Conservation (phyloP, 306 rosid genomes). For the Gleditsia sinensis region DNA sequence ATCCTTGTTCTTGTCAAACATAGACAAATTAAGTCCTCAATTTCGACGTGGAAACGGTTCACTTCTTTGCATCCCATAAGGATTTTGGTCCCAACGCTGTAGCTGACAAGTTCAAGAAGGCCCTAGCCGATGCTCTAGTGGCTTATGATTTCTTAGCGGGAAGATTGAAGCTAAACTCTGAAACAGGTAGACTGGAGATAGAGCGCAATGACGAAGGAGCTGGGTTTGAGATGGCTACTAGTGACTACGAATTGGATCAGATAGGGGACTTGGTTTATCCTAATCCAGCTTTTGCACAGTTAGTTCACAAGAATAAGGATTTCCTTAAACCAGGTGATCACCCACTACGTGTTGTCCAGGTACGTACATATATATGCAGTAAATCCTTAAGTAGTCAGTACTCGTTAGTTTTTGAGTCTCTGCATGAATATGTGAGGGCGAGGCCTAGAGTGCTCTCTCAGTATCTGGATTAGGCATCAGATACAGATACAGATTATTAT, state of each 20-base stretch:
- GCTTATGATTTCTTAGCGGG: slow-evolving; percentile 65
- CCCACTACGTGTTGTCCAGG: slow-evolving; percentile 68
- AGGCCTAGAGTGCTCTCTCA: no score
- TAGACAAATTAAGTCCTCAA: slow-evolving; percentile 73
- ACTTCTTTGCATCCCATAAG: slow-evolving; percentile 51
- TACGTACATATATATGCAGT: slow-evolving; percentile 34
- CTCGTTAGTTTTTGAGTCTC: no score
- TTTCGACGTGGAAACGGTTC: slow-evolving; percentile 64
- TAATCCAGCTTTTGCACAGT: slow-evolving; percentile 65
- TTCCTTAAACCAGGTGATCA: slow-evolving; percentile 46
- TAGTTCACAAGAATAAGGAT: slow-evolving; percentile 52
- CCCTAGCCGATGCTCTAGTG: slow-evolving; percentile 50
- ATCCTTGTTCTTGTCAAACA: slow-evolving; percentile 71
- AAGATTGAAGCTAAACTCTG: slow-evolving; percentile 47
- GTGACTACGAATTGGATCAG: slow-evolving; percentile 51
- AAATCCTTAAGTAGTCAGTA: no score
- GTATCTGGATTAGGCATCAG: no score
- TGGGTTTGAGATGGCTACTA: slow-evolving; percentile 64
- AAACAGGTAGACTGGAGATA: slow-evolving; percentile 56
- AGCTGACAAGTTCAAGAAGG: slow-evolving; percentile 42
- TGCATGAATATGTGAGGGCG: no score
- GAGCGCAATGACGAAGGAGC: slow-evolving; percentile 64
- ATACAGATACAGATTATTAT: no score
- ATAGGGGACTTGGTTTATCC: slow-evolving; percentile 74
- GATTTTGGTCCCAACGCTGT: slow-evolving; percentile 44